Conservation (phyloP, 225 moss, liverwort and hornwort genomes). For the Pseudoscleropodium purum region DNA sequence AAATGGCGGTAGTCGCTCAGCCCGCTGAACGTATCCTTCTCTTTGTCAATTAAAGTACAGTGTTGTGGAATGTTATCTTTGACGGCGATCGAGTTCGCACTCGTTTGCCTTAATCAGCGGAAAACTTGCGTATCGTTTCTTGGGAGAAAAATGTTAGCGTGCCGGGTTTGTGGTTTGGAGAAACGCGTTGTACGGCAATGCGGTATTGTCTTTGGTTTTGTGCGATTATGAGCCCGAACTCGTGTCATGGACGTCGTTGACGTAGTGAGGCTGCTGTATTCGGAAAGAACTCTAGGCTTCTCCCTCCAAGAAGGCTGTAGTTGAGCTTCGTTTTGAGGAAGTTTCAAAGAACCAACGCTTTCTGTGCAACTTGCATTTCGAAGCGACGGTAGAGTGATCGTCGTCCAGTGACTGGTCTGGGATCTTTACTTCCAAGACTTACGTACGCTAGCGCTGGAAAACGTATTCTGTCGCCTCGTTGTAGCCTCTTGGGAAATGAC, state of each 20-base stretch:
- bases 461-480: neutral
- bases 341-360: slow-evolving; percentile 3
- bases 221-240: neutral
- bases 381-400: slow-evolving; percentile 4
- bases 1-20: slow-evolving; percentile 99
- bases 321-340: neutral
- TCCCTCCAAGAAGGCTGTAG: slow-evolving; percentile 9
- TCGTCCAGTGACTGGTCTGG: neutral
- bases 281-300: slow-evolving; percentile 1
- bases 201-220: neutral
- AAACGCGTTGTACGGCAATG: slow-evolving; percentile 33
- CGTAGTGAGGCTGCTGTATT: neutral
- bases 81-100: slow-evolving; percentile 1
- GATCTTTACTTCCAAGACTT: slow-evolving; percentile 12
- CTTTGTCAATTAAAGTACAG: slow-evolving; percentile 30
- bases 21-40: slow-evolving; percentile 93
- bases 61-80: neutral
- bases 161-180: neutral
- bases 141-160: slow-evolving; percentile 1
- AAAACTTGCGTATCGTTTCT: neutral
- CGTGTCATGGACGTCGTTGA: neutral
- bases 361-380: slow-evolving; percentile 12
- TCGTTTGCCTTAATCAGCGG: neutral
- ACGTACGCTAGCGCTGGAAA: neutral
- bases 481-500: neutral